phyloP scores from a whole-genome alignment of 768 basidiomycete species.

The Paxillus rubicundulus region DNA sequence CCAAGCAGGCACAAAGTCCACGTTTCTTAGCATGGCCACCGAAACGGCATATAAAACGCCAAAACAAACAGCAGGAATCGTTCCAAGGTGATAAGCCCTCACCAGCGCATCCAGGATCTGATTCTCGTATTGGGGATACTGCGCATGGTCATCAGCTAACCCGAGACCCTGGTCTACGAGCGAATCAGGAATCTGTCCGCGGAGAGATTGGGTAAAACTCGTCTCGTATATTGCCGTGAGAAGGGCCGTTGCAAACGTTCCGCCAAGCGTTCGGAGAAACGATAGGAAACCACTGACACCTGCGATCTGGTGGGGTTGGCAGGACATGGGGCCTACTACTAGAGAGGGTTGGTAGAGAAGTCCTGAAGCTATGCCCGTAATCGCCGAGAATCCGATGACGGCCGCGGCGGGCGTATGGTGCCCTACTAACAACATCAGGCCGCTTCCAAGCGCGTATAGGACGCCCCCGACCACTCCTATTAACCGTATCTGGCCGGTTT shows the following conservation, averaged over 20 bases:
- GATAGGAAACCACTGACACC: conserved; percentile 37
- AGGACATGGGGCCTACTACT: conserved; percentile 35
- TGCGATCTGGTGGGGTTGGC: conserved; percentile 32
- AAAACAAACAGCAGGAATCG: conserved; percentile 33
- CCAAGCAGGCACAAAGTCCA: conserved; percentile 34
- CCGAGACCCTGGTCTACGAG: conserved; percentile 31
- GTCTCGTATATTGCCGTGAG: conserved; percentile 35
- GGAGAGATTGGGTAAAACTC: conserved; percentile 29
- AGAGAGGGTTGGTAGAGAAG: conserved; percentile 36
- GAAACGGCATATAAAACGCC: conserved; percentile 31
- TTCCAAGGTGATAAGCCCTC: conserved; percentile 34
- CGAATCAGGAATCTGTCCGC: conserved; percentile 25
- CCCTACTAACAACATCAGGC: conserved; percentile 32
- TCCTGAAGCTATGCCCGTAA: conserved; percentile 32
- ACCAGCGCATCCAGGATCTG: conserved; percentile 32
- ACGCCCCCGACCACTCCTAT: conserved; percentile 30
- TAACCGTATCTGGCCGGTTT: conserved; percentile 31
- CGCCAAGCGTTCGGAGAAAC: conserved; percentile 33
- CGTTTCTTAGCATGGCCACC: conserved; percentile 30
- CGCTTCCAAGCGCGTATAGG: conserved; percentile 33
- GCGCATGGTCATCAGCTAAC: conserved; percentile 28
- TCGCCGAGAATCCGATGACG: conserved; percentile 31
- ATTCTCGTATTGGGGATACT: conserved; percentile 33
- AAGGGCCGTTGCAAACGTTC: conserved; percentile 36
- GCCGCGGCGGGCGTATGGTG: conserved; percentile 26